These are phyloP conservation scores for Byssothecium circinans DNA, from an alignment of 2,329 filamentous ascomycete species.

Conservation along the genomic window DNA sequence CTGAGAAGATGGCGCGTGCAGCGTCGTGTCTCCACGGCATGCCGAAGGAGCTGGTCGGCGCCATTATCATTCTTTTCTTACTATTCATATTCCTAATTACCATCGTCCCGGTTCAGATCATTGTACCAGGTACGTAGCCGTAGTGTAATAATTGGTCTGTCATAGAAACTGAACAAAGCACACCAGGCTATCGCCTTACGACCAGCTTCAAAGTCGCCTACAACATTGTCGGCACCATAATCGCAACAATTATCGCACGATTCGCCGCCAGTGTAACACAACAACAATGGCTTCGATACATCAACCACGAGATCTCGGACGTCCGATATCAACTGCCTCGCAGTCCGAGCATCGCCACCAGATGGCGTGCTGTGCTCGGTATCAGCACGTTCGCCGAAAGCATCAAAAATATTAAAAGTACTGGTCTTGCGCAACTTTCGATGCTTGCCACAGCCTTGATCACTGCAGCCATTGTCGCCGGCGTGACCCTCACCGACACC, in stretches of 20 bases:
- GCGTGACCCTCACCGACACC: slow-evolving; percentile 6
- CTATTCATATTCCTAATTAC: not conserved
- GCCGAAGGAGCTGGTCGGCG: not conserved
- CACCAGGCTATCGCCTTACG: slow-evolving; percentile 4
- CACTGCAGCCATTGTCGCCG: slow-evolving; percentile 8
- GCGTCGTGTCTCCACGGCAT: not conserved
- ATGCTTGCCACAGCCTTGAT: slow-evolving; percentile 7
- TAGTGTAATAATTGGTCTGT: not conserved
- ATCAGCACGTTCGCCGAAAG: slow-evolving; percentile 5
- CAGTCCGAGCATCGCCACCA: not conserved
- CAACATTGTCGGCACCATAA: slow-evolving; percentile 5
- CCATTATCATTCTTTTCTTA: not conserved
- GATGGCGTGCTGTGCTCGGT: slow-evolving; percentile 5
- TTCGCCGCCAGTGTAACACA: slow-evolving; percentile 8
- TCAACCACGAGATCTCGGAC: slow-evolving; percentile 11
- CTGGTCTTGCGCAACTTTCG: slow-evolving; percentile 5
- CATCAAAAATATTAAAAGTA: slow-evolving; percentile 1
- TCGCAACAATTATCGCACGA: slow-evolving; percentile 6
- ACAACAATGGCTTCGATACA: slow-evolving; percentile 7
- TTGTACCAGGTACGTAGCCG: not conserved
- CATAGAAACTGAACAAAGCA: not conserved
- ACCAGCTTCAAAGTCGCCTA: slow-evolving; percentile 9
- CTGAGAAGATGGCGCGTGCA: not conserved
- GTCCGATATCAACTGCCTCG: slow-evolving; percentile 3
- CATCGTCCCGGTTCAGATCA: not conserved